phyloP scores from a whole-genome alignment of 805 yeast genomes.

The Candida incommunis region DNA sequence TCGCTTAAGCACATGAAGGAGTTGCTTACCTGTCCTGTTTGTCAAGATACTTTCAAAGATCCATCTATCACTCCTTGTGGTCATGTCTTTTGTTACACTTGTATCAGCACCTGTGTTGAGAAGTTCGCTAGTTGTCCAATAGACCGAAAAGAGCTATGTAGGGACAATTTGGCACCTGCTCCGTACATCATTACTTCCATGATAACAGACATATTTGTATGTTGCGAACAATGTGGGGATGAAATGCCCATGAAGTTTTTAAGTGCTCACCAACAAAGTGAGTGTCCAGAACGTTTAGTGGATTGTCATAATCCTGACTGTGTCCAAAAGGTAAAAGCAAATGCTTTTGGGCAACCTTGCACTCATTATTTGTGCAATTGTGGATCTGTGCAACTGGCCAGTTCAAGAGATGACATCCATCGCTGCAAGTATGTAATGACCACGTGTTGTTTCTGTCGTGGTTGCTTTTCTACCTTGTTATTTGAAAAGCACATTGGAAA shows the following conservation, averaged over 20 bases:
- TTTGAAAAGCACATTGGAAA: not conserved
- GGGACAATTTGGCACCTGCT: conserved; percentile 30
- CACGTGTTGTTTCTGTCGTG: not conserved
- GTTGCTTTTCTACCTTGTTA: not conserved
- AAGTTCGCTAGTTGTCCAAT: conserved; percentile 35
- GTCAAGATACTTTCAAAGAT: conserved; percentile 46
- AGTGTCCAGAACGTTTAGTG: not conserved
- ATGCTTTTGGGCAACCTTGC: not conserved
- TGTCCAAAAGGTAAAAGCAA: not conserved
- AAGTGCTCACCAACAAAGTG: too few relatives aligned
- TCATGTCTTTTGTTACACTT: conserved; percentile 49
- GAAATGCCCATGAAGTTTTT: not conserved
- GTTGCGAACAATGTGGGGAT: conserved; percentile 32
- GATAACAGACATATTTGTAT: conserved; percentile 44
- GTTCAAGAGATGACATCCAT: not conserved
- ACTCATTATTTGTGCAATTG: not conserved
- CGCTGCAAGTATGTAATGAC: not conserved
- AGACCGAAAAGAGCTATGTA: conserved; percentile 37
- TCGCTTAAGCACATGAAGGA: conserved; percentile 13
- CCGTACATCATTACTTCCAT: conserved; percentile 47
- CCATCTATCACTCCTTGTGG: conserved; percentile 56
- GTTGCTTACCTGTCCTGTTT: conserved; percentile 40
- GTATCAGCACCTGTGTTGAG: conserved; percentile 22
- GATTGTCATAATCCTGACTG: not conserved
- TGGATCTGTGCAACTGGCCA: not conserved